Evolutionary conservation across 139 green algal genomes (phyloP).

Genomic region (Dunaliella sp.): DNA sequence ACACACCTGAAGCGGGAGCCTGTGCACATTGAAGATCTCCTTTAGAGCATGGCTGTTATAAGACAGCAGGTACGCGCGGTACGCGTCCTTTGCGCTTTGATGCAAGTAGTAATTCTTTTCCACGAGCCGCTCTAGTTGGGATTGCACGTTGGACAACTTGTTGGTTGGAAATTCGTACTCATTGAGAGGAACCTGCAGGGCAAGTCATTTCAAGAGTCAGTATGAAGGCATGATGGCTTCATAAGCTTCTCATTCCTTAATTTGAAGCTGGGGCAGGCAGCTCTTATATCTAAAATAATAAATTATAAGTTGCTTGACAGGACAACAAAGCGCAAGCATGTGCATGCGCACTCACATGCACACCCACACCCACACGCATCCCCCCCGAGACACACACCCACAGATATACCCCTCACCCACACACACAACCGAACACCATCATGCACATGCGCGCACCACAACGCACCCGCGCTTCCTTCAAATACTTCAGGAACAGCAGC

Average conservation of each 20-base stretch:
- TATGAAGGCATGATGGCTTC: too few relatives aligned
- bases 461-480: constrained; percentile 75
- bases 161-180: constrained; percentile 96
- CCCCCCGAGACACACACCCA: too few relatives aligned
- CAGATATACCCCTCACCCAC: too few relatives aligned
- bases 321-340: too few relatives aligned
- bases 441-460: not conserved
- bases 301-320: too few relatives aligned
- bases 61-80: constrained; percentile 87
- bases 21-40: constrained; percentile 97
- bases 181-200: constrained; percentile 86
- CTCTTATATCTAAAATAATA: too few relatives aligned
- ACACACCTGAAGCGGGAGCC: constrained; percentile 73
- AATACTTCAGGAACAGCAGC: constrained; percentile 88
- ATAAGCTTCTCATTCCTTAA: too few relatives aligned
- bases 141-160: constrained; percentile 97
- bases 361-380: too few relatives aligned
- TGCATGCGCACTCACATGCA: too few relatives aligned
- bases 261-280: too few relatives aligned
- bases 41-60: constrained; percentile 97
- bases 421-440: not conserved
- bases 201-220: too few relatives aligned
- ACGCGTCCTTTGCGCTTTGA: constrained; percentile 40
- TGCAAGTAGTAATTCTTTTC: constrained; percentile 99
- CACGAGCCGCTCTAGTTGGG: constrained; percentile 94